Evolutionary conservation across 73 alveolate genomes (phyloP), one percentile per base, ranked within the genome.

Genomic region (Strombidium stylifer): DNA sequence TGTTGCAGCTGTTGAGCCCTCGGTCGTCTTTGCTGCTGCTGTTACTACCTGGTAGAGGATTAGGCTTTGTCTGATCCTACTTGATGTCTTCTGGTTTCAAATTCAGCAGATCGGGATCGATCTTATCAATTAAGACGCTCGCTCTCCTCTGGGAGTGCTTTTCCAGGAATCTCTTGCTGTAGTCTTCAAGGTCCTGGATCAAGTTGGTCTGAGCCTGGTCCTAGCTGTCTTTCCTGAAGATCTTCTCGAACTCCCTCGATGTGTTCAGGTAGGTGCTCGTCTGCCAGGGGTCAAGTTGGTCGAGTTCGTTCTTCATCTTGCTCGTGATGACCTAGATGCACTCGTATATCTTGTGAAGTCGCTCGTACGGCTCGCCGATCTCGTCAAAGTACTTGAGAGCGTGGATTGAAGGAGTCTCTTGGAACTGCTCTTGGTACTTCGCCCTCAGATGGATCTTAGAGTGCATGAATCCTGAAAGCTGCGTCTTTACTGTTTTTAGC

Each of bases 381-480:
- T 28, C 8, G 14, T 59, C 18, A 49, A n/a, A n/a, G n/a, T n/a
- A n/a, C n/a, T n/a, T n/a, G n/a, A n/a, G n/a, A n/a, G n/a, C n/a
- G n/a, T n/a, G n/a, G n/a, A n/a, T n/a, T n/a, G n/a, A n/a, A n/a
- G n/a, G n/a, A n/a, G n/a, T n/a, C n/a, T n/a, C n/a, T 25, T 51
- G 56, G 54, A 88, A 69, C 87, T 83, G 27, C 6, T 80, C 73
- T 47, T 77, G 41, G 71, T 66, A 88, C 41, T 73, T 77, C 36
- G 75, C 92, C 23, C 61, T 39, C 14, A 88, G 39, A 21, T 55
- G 67, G 19, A 66, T 81, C 68, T 83, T 89, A 51, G 58, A 62
- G 67, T 88, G 83, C 67, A 83, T 69, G 35, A 76, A 54, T 44
- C 60, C 93, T 0, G 89, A 51, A 60, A 88, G 83, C 36, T 77